A percentile compares a stretch with the other conserved stretches of the same genome.
Conservation (phyloP, 352 stramenopile species). For the Lagenidium sp. region DNA sequence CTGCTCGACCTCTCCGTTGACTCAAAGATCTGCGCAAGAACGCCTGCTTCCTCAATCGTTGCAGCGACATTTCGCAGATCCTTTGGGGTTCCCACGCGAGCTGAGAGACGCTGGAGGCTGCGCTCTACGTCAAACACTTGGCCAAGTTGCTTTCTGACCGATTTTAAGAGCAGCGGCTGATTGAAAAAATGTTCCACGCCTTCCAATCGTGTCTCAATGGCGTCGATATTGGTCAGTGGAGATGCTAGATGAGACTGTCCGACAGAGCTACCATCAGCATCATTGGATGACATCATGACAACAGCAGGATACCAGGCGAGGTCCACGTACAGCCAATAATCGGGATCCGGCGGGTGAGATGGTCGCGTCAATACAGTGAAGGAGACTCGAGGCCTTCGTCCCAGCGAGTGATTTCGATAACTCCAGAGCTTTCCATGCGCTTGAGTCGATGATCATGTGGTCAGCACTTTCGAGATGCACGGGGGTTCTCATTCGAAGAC, state of each 20-base stretch:
- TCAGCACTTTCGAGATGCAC: conserved; percentile 55
- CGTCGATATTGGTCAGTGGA: conserved; percentile 46
- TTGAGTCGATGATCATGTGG: conserved; percentile 76
- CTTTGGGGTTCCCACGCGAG: conserved; percentile 48
- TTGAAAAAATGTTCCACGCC: conserved; percentile 40
- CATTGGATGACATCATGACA: neutral
- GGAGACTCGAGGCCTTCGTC: conserved; percentile 50
- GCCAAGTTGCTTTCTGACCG: conserved; percentile 34
- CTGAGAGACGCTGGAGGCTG: conserved; percentile 55
- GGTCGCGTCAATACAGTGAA: conserved; percentile 58
- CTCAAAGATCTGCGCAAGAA: conserved; percentile 10
- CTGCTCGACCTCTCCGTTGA: too few relatives aligned
- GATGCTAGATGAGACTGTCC: conserved; percentile 49
- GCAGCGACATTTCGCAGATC: conserved; percentile 59
- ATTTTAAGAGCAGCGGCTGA: conserved; percentile 36
- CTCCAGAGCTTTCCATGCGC: conserved; percentile 62
- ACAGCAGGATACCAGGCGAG: neutral
- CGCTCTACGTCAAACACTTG: conserved; percentile 67
- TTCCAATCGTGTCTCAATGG: conserved; percentile 38
- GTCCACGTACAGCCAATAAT: conserved; percentile 38
- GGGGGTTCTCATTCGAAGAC: conserved; percentile 23
- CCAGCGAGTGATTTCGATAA: conserved; percentile 48
- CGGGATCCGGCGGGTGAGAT: conserved; percentile 53
- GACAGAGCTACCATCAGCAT: neutral
- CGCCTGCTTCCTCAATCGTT: conserved; percentile 39